Conservation (phyloP, 805 yeast genomes). For the Isabelozyma rhagii region DNA sequence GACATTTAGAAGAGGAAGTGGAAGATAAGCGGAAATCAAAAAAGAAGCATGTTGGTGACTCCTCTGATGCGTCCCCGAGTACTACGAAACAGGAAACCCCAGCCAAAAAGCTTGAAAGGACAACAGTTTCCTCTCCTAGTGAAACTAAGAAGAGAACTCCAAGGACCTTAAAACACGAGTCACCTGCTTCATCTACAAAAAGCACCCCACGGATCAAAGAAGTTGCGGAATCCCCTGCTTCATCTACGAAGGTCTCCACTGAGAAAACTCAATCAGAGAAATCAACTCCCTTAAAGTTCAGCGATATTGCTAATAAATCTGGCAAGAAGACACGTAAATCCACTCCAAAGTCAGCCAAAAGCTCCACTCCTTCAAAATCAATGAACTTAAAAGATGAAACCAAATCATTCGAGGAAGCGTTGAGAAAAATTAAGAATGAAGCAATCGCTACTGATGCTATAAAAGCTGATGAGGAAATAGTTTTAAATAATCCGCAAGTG, state of each 20-base stretch:
- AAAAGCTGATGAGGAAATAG: neutral
- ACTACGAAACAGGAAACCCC: neutral
- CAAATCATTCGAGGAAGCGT: conserved; percentile 17
- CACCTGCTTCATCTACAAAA: neutral
- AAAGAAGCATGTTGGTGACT: neutral
- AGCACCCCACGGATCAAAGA: neutral
- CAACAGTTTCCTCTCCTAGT: no score
- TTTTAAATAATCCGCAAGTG: neutral
- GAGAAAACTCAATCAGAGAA: neutral
- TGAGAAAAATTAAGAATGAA: conserved; percentile 12
- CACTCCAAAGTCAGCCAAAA: conserved; percentile 1
- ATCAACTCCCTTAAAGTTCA: neutral
- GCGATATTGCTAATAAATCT: neutral
- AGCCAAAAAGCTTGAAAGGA: no score
- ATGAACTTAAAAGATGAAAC: conserved; percentile 1
- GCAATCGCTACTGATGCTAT: conserved; percentile 1
- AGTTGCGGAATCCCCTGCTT: neutral
- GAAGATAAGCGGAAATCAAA: neutral
- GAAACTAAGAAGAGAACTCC: no score
- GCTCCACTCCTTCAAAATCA: conserved; percentile 1
- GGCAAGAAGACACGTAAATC: conserved; percentile 1
- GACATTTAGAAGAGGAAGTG: conserved; percentile 2
- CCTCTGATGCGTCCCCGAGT: neutral
- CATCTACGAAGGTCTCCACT: no score
- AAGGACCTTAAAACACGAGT: no score